phyloP scores from a whole-genome alignment of 2,329 filamentous ascomycete species.

The Fusarium bactridioides region DNA sequence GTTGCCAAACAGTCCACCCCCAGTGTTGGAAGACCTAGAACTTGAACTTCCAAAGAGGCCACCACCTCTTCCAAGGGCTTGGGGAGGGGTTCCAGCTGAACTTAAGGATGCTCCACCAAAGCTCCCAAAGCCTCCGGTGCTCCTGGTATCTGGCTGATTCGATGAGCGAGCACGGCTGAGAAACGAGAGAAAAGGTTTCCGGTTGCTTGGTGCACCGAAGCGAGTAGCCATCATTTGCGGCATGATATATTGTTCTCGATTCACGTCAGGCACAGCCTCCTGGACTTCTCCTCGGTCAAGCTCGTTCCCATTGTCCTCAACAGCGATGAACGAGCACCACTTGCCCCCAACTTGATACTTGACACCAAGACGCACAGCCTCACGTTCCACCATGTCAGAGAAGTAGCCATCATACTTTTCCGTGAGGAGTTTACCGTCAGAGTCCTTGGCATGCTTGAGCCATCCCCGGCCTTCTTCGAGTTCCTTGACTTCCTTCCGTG shows the following conservation, averaged over 20 bases:
- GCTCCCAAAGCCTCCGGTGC: background rate
- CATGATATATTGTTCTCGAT: too few species aligned
- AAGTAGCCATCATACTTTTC: slow-evolving; percentile 60
- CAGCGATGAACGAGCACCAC: slow-evolving; percentile 77
- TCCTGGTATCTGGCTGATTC: too few species aligned
- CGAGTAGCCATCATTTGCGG: background rate
- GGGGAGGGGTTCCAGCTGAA: background rate
- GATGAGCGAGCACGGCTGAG: too few species aligned
- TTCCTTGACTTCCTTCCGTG: slow-evolving; percentile 71
- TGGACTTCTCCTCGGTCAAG: background rate
- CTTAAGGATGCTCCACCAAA: background rate
- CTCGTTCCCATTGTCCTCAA: slow-evolving; percentile 53
- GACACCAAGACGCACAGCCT: slow-evolving; percentile 71
- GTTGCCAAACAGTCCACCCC: background rate
- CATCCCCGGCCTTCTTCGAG: slow-evolving; percentile 76
- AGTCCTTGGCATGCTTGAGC: slow-evolving; percentile 61
- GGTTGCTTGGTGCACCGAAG: background rate
- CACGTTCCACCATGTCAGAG: slow-evolving; percentile 67
- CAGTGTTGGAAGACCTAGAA: background rate
- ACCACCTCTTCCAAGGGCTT: background rate
- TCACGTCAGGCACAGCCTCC: background rate
- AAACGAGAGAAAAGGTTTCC: accelerated
- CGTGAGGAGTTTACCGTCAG: slow-evolving; percentile 53
- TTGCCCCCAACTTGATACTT: slow-evolving; percentile 73
- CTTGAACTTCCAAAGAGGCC: background rate